Base-by-base conservation (phyloP, 2,329 filamentous ascomycete genomes). In the Monosporascus sp. region DNA sequence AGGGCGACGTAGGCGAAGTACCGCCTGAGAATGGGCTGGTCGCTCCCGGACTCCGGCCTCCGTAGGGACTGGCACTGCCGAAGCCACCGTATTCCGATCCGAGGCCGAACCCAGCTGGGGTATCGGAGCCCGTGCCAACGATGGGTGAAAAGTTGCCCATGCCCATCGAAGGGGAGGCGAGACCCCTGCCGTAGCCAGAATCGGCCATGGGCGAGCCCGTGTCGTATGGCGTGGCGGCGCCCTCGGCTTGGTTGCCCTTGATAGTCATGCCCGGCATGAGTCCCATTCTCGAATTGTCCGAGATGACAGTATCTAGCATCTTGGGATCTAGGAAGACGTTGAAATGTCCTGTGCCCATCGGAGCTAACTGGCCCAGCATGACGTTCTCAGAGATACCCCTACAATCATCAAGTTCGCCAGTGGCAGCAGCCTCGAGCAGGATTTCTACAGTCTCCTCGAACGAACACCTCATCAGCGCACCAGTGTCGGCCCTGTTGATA, bases 391-490 rank as follows among this genome's bases (percentile, higher is more conserved):
- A 97, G 49, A 99, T 93, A 80, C 94, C 94, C 56, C 91, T 89
- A 76, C 95, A 99, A 73, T 99, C 94, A 68, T 99, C 94, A 34
- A 99, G 81, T 72, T 99, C 94, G 69, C 94, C 94, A 49, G 90
- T 90, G 17, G 91, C 91, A 24, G 94, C 94, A 56, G 94, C 95
- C 69, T 99, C 94, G 20, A 99, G 84, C 51, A 99, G 79, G 78
- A 99, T 99, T 69, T 99, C 95, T 41, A 99, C 94, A 0, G 94
- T 99, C 73, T 99, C 95, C 74, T 99, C 94, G 75, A 99, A 99
- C 2, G 94, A 99, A 80, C 95, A 99, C 71, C 94, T 88, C 94
- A 99, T 99, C 65, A 99, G 81, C 9, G 94, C 95, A 78, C 94
- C 94, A 57, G 95, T 99, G 69, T 99, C 94, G 26, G 93, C 91